Evolutionary conservation across 345 rosid genomes (phyloP).

Genomic region (Melaleuca alternifolia): DNA sequence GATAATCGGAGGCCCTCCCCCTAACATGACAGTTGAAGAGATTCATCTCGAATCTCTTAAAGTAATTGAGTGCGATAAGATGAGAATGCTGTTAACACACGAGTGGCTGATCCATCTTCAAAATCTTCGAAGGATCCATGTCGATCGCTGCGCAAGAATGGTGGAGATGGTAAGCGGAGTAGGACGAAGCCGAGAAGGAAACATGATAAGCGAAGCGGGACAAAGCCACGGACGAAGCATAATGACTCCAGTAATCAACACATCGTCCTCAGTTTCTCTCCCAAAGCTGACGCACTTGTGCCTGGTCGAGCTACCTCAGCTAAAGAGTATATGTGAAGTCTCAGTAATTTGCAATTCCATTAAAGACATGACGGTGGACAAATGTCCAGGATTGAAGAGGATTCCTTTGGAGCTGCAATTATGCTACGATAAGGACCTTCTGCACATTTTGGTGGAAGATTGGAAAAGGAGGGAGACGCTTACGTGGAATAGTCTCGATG

Average conservation of each 20-base stretch:
- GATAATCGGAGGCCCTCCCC: too few species aligned
- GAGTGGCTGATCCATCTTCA: not conserved
- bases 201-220: too few species aligned
- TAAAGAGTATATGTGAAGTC: not conserved
- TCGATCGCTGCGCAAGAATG: not conserved
- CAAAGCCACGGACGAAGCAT: too few species aligned
- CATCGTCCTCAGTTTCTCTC: not conserved
- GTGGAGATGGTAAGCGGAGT: not conserved
- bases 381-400: not conserved
- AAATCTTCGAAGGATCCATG: not conserved
- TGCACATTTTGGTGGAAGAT: too few species aligned
- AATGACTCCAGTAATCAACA: too few species aligned
- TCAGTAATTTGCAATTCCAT: not conserved
- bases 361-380: fast-evolving
- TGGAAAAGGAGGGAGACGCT: too few species aligned
- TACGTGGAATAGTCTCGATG: too few species aligned
- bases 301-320: not conserved
- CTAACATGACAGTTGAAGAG: too few species aligned
- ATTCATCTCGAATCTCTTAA: not conserved
- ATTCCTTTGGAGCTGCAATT: too few species aligned
- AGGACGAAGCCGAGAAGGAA: not conserved
- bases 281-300: not conserved
- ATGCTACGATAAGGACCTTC: too few species aligned
- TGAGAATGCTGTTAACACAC: not conserved
- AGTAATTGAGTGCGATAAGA: not conserved